Percentiles rank a stretch among this genome's conserved stretches.
Conservation (phyloP, 2,329 filamentous ascomycete species). For the Colletotrichum brevisporum region DNA sequence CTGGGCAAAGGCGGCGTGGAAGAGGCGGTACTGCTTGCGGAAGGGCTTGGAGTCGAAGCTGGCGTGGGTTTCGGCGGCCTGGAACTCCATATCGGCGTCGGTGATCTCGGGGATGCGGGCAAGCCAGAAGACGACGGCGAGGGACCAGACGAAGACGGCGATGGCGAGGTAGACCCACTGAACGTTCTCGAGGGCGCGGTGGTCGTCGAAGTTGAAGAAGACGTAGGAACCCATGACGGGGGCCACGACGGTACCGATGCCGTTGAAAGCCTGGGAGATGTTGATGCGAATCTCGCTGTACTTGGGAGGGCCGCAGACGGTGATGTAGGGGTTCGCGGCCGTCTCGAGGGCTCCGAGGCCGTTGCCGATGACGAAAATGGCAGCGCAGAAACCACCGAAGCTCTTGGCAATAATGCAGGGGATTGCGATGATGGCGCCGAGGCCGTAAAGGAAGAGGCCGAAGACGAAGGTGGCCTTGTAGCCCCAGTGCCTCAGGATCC, state of each 20-base stretch:
- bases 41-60: conserved; percentile 65
- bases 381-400: conserved; percentile 81
- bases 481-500: conserved; percentile 57
- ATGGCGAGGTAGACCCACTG: conserved; percentile 85
- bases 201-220: conserved; percentile 69
- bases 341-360: conserved; percentile 83
- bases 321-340: conserved; percentile 78
- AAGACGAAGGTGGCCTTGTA: conserved; percentile 61
- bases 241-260: conserved; percentile 70
- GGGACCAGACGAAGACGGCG: conserved; percentile 76
- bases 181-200: conserved; percentile 72
- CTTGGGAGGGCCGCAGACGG: conserved; percentile 65
- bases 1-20: conserved; percentile 82
- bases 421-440: conserved; percentile 71
- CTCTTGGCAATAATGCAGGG: conserved; percentile 56
- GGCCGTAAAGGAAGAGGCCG: conserved; percentile 75
- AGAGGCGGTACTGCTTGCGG: conserved; percentile 80
- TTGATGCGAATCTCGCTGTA: conserved; percentile 69
- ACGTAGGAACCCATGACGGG: conserved; percentile 81
- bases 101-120: conserved; percentile 80
- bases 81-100: conserved; percentile 73
- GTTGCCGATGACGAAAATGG: conserved; percentile 81
- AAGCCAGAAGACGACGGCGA: conserved; percentile 77
- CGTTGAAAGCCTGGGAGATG: conserved; percentile 68
- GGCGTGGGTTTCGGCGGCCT: conserved; percentile 64